Evolutionary conservation across 208 protist species (phyloP), one percentile per base, ranked within the genome.

Genomic region (Leishmania turanica): DNA sequence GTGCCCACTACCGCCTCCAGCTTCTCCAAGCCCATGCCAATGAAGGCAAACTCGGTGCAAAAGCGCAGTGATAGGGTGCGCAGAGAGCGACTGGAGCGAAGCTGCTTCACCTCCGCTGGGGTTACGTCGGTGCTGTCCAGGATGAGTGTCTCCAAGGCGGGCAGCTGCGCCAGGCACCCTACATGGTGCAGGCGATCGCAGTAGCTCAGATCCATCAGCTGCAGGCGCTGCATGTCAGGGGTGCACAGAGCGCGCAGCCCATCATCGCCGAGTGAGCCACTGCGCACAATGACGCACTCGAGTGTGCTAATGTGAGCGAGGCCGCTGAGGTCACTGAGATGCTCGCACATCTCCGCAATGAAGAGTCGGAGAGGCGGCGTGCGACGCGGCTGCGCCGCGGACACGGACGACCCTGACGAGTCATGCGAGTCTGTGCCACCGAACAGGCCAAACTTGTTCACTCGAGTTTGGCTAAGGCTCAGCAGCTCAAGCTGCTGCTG

Each of bases 191-290:
- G 47, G 21, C 90, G 89, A 34, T 91, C 88, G 75, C 88, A 93
- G 87, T 93, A 93, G 83, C 90, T 93, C 78, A 93, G 81, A 65
- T 93, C 87, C 31, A 91, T 53, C 51, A 93, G 75, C 71, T 84
- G 65, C 54, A 93, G 78, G 54, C 64, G 70, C 2, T 53, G 70
- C 79, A 86, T 82, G 45, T 72, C 51, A 53, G 77, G 77, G 11
- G 84, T 80, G 73, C 81, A 84, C 58, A 79, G 0, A 13, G 71
- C 31, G 40, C 62, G 73, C 74, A 90, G 81, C 15, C 87, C 85
- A 56, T 83, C 72, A 51, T 82, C 83, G 42, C 84, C 81, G 51
- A 93, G 90, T 54, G 83, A 88, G 17, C 86, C 87, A 75, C 88
- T 93, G 49, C 90, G 86, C n/a, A 91, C 79, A 79, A 91, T 88